phyloP scores from a whole-genome alignment of 2,329 filamentous ascomycete species.

The Sporothrix globosa region DNA sequence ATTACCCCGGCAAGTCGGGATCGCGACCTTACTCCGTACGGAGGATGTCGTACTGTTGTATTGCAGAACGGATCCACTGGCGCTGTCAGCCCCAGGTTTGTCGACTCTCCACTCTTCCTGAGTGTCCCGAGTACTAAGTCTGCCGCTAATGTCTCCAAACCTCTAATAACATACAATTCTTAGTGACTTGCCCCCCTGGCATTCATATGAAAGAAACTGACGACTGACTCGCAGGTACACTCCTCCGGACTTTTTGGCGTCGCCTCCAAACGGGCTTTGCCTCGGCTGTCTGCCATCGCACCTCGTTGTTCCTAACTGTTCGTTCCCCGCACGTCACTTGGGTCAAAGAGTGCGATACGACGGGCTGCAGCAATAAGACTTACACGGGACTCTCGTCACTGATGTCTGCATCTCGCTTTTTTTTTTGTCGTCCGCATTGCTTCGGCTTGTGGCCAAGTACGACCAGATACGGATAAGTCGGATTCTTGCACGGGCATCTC shows the following conservation, averaged over 20 bases:
- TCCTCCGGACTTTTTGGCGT: background rate
- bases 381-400: background rate
- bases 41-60: too few species aligned
- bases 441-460: background rate
- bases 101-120: background rate
- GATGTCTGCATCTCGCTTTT: background rate
- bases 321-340: constrained; percentile 12
- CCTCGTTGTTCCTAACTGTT: background rate
- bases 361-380: background rate
- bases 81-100: background rate
- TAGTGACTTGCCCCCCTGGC: too few species aligned
- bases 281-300: constrained; percentile 24
- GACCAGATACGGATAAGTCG: background rate
- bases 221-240: background rate
- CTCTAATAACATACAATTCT: too few species aligned
- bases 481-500: too few species aligned
- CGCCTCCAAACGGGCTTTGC: background rate
- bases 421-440: background rate
- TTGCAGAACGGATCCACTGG: too few species aligned
- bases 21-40: too few species aligned
- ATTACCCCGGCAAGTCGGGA: constrained; percentile 30
- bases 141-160: background rate
- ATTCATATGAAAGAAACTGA: background rate
- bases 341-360: too few species aligned
- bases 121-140: too few species aligned